These are phyloP conservation scores for Xylaria sp. DNA, from an alignment of 2,329 filamentous ascomycete species.

Conservation along the genomic window DNA sequence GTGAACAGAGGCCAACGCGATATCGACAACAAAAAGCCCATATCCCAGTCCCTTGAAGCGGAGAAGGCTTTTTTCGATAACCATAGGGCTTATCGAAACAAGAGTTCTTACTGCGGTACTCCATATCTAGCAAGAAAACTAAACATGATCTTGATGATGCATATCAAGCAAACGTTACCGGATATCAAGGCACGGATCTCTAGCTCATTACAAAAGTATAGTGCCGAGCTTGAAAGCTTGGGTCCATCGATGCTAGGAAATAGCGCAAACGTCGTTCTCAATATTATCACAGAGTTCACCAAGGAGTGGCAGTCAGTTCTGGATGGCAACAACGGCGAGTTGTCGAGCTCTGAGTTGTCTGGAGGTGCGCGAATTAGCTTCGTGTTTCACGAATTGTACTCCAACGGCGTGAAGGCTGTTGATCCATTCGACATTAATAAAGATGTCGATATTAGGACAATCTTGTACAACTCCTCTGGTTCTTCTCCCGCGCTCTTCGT, in stretches of 20 bases:
- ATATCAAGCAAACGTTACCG: slow-evolving; percentile 98
- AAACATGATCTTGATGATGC: slow-evolving; percentile 99
- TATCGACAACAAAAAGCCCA: slow-evolving; percentile 98
- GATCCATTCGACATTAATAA: slow-evolving; percentile 98
- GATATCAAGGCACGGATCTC: slow-evolving; percentile 98
- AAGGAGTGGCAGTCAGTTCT: slow-evolving; percentile 97
- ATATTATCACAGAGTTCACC: slow-evolving; percentile 98
- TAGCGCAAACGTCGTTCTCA: slow-evolving; percentile 94
- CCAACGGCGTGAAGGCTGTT: slow-evolving; percentile 96
- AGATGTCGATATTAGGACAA: slow-evolving; percentile 95
- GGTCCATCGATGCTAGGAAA: slow-evolving; percentile 97
- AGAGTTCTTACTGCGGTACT: slow-evolving; percentile 98
- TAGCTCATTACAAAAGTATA: slow-evolving; percentile 94
- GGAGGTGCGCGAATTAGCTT: slow-evolving; percentile 98
- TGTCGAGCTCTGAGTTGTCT: slow-evolving; percentile 93
- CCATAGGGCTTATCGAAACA: slow-evolving; percentile 98
- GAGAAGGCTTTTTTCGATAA: slow-evolving; percentile 99
- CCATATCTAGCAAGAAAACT: slow-evolving; percentile 96
- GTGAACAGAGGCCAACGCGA: slow-evolving; percentile 98
- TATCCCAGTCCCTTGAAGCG: slow-evolving; percentile 88
- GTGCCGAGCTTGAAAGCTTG: slow-evolving; percentile 80
- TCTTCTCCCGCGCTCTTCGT: slow-evolving; percentile 97
- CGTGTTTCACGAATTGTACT: slow-evolving; percentile 98
- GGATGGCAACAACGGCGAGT: slow-evolving; percentile 95
- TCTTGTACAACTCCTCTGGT: slow-evolving; percentile 99